Evolutionary conservation across 352 stramenopile genomes (phyloP), one percentile per base, ranked within the genome.

Genomic region (Aphanomyces cochlioides): DNA sequence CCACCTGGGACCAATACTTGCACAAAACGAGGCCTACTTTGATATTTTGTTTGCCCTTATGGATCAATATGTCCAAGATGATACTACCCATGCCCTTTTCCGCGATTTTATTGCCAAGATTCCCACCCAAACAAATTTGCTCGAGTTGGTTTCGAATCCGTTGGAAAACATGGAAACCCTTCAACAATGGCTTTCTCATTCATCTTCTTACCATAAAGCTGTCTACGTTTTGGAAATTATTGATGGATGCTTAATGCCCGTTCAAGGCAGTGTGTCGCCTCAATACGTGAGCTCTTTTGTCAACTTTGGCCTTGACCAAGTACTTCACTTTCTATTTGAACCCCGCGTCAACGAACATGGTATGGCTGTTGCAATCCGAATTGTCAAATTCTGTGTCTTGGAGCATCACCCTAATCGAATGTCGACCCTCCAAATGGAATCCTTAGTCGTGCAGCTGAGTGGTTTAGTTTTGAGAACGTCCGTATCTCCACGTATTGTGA

Each of bases 181-280:
- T n/a, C 34, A 54, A 17, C 8, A 15, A 15, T 70, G 64, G 64
- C 47, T 70, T 7, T 15, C 48, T 17, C 15, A 65, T 7, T 79
- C 80, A n/a, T 43, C 54, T 19, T 91, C 88, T 4, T 85, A 87
- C 12, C 88, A 93, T 57, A 81, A 90, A 67, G 85, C 88, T 7
- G 87, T 95, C 54, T 96, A 96, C 77, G 92, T 87, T 19, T 69
- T 96, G 6, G 86, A 96, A 72, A 93, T 95, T 66, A 90, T 96
- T 69, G 86, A 96, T 68, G 87, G 86, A 15, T 72, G 92, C 40
- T 72, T 96, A 7, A 75, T 94, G 19, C 88, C 88, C 36, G 54
- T 61, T 7, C 54, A 61, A 19, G 54, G 54, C 54, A 7, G 5
- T 7, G 54, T 37, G 15, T 91, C 88, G 1, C 73, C 79, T 47